A percentile compares a stretch with the other conserved stretches of the same genome.
These are phyloP conservation scores for Phytophthora foliorum DNA, from an alignment of 352 stramenopile genomes.

Conservation along the genomic window DNA sequence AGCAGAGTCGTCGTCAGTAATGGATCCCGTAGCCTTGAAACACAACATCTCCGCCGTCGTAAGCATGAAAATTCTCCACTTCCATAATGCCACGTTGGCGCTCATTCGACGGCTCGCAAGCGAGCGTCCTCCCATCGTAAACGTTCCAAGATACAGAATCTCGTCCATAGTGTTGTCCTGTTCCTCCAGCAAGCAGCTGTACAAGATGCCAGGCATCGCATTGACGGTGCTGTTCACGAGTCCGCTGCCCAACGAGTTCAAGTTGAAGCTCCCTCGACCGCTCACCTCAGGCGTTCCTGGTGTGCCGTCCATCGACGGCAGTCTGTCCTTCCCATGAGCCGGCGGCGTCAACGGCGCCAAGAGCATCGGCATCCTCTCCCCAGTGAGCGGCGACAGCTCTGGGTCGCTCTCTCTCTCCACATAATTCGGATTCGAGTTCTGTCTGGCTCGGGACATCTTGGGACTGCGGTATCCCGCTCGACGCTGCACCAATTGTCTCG, in stretches of 20 bases:
- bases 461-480: slow-evolving; percentile 73
- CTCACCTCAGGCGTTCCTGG: slow-evolving; percentile 12
- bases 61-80: slow-evolving; percentile 82
- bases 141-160: slow-evolving; percentile 80
- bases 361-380: slow-evolving; percentile 26
- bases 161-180: slow-evolving; percentile 85
- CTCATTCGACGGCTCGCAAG: slow-evolving; percentile 77
- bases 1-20: slow-evolving; percentile 32
- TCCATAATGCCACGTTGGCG: slow-evolving; percentile 81
- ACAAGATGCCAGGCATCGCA: slow-evolving; percentile 71
- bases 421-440: slow-evolving; percentile 32
- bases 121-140: slow-evolving; percentile 80
- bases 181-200: slow-evolving; percentile 77
- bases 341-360: slow-evolving; percentile 25
- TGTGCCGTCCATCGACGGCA: slow-evolving; percentile 10
- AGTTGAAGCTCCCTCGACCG: slow-evolving; percentile 38
- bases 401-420: slow-evolving; percentile 43
- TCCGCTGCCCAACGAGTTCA: slow-evolving; percentile 35
- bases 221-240: slow-evolving; percentile 21
- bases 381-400: slow-evolving; percentile 35
- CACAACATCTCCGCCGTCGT: slow-evolving; percentile 81
- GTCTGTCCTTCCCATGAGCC: slow-evolving; percentile 13
- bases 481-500: slow-evolving; percentile 71
- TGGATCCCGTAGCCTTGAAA: slow-evolving; percentile 68
- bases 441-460: slow-evolving; percentile 25